Evolutionary conservation across 257 asterid species (phyloP).

Genomic region (Solanum virginianum): DNA sequence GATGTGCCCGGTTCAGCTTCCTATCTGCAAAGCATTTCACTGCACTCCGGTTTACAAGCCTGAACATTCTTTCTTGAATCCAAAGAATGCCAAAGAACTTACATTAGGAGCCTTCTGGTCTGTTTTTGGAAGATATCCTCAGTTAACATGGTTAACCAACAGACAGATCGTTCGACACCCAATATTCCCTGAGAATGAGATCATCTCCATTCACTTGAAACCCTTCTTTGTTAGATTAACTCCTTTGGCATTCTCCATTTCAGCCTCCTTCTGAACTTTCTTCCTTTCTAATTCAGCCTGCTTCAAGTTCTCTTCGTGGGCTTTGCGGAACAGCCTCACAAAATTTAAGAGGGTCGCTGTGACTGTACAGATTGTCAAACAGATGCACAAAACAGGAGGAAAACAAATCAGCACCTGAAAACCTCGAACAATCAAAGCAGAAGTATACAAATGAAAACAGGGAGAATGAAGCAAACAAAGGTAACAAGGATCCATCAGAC

Average conservation of each 20-base stretch:
- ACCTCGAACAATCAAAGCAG: neutral
- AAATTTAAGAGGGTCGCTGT: slow-evolving; percentile 83
- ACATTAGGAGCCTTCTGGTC: slow-evolving; percentile 12
- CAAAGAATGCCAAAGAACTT: slow-evolving; percentile 14
- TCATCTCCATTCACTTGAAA: slow-evolving; percentile 28
- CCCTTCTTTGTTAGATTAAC: slow-evolving; percentile 36
- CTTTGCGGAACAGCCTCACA: slow-evolving; percentile 80
- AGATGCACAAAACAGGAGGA: neutral
- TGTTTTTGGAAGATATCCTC: neutral
- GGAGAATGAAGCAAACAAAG: neutral
- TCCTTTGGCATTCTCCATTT: slow-evolving; percentile 63
- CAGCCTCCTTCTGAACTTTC: slow-evolving; percentile 90
- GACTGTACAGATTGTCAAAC: slow-evolving; percentile 36
- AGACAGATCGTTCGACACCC: slow-evolving; percentile 1
- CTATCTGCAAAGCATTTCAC: slow-evolving; percentile 12
- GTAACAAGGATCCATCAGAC: neutral
- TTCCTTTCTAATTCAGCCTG: slow-evolving; percentile 95
- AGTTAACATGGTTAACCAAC: neutral
- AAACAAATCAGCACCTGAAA: neutral
- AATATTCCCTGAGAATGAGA: neutral
- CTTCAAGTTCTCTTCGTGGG: slow-evolving; percentile 85
- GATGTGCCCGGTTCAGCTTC: neutral
- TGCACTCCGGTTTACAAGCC: slow-evolving; percentile 21
- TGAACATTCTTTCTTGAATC: slow-evolving; percentile 13
- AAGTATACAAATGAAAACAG: neutral